These are phyloP conservation scores for Myriosclerotinia duriaeana DNA, from an alignment of 2,329 filamentous ascomycete genomes.

Conservation along the genomic window DNA sequence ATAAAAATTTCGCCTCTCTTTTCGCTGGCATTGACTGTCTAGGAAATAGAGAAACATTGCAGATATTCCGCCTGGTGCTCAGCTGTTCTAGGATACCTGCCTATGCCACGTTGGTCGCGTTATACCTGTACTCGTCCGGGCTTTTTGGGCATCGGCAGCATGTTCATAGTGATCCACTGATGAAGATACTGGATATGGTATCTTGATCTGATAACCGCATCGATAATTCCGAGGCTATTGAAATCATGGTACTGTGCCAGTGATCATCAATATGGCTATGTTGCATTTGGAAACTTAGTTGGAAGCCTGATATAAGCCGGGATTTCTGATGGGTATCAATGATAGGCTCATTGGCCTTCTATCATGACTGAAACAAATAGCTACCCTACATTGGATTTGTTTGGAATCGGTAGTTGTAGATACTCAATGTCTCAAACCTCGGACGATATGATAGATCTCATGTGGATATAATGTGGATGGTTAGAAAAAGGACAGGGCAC, in stretches of 20 bases:
- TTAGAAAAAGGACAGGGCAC: not conserved
- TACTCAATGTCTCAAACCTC: not conserved
- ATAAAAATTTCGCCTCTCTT: not conserved
- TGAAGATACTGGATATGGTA: not conserved
- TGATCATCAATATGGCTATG: not conserved
- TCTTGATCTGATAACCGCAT: conserved; percentile 18
- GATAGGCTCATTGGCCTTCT: conserved; percentile 7
- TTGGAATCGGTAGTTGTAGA: conserved; percentile 7
- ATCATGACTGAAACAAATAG: conserved; percentile 13
- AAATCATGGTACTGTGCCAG: not conserved
- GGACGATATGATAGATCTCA: conserved; percentile 18
- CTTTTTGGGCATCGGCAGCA: not conserved
- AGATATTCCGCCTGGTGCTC: conserved; percentile 5
- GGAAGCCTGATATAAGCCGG: conserved; percentile 17
- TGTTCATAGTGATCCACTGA: not conserved
- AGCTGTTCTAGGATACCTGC: conserved; percentile 19
- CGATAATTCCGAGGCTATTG: conserved; percentile 6
- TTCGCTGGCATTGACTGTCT: conserved; percentile 6
- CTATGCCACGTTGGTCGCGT: conserved; percentile 19
- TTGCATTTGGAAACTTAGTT: conserved; percentile 9
- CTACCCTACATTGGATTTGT: not conserved
- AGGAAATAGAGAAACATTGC: conserved; percentile 16
- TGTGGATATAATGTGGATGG: conserved; percentile 5
- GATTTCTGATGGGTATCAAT: not conserved
- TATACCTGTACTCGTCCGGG: conserved; percentile 1